These are phyloP conservation scores for Paralagenidium karlingii DNA, from an alignment of 352 stramenopile genomes.

Conservation along the genomic window DNA sequence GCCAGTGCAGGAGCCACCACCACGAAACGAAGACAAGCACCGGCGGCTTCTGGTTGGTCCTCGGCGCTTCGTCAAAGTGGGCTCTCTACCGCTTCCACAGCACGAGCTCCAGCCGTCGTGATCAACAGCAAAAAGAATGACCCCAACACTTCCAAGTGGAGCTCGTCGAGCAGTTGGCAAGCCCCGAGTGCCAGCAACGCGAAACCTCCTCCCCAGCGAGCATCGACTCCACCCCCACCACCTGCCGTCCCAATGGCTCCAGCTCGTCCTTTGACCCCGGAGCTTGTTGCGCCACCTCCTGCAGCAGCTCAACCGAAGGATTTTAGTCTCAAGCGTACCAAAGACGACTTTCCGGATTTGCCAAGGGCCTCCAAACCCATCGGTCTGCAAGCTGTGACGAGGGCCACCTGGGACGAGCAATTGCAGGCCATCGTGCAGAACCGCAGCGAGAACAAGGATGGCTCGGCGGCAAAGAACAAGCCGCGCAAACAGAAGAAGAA, in stretches of 20 bases:
- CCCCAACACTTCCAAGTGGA: constrained; percentile 25
- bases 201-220: too few species aligned
- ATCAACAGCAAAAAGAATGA: constrained; percentile 46
- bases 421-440: constrained; percentile 62
- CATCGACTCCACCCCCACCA: constrained; percentile 4
- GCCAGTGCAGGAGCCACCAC: constrained; percentile 8
- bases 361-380: constrained; percentile 36
- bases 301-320: constrained; percentile 13
- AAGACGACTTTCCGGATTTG: constrained; percentile 69
- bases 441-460: constrained; percentile 6
- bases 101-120: constrained; percentile 23
- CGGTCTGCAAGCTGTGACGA: constrained; percentile 59
- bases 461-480: constrained; percentile 27
- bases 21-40: constrained; percentile 15
- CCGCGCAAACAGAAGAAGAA: constrained; percentile 72
- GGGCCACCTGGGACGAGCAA: constrained; percentile 74
- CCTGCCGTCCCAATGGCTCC: constrained; percentile 3
- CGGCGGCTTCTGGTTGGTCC: constrained; percentile 41
- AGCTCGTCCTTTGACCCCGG: constrained; percentile 15
- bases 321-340: constrained; percentile 33
- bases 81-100: constrained; percentile 10
- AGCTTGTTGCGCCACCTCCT: background rate
- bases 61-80: constrained; percentile 65
- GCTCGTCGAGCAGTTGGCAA: constrained; percentile 39
- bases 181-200: too few species aligned